Evolutionary conservation across 2,329 filamentous ascomycete species (phyloP), one percentile per base, ranked within the genome.

Genomic region (Diaporthe citriasiana): DNA sequence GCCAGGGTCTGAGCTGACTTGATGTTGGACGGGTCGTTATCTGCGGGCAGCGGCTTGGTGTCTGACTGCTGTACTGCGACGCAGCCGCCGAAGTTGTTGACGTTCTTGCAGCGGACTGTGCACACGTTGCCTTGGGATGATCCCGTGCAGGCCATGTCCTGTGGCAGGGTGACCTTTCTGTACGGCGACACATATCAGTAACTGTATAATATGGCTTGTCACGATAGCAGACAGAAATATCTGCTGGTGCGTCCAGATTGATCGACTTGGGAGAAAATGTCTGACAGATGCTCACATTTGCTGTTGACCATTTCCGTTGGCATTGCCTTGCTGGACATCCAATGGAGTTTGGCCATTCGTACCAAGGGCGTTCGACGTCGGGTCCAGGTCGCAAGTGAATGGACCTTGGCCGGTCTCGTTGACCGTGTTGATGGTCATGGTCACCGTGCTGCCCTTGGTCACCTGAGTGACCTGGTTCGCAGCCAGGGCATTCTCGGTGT

Each of bases 101-200:
- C 86, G 81, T 90, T 90, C 19, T 86, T 83, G 82, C 88, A 90
- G 56, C 88, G 85, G 30, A 90, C 82, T 1, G 88, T 89, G 82
- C 88, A 89, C 38, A 90, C 79, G 63, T 89, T 87, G 57, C 89
- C 89, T 3, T 87, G 88, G 0, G 89, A 89, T 12, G 83, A 85
- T 76, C 87, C 87, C 45, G 80, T 84, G 79, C 87, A 89, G 59
- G 82, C 81, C 68, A 89, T 81, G 45, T 84, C 78, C 30, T 82
- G 76, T 1, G 88, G 88, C 85, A 89, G 84, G 70, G 82, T 81
- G 7, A 89, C 83, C 0, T 40, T 27, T 27, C 63, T 68, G 33
- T 51, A 12, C 13, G n/a, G 12, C 4, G 12, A 51, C 17, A n/a
- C 2, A 83, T 86, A 77, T 91, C 86, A 76, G 60, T 35, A 8